Percentiles rank a stretch among this genome's conserved stretches.
Conservation (phyloP, 495 filamentous ascomycete genomes). For the Chaetomidium leptoderma region DNA sequence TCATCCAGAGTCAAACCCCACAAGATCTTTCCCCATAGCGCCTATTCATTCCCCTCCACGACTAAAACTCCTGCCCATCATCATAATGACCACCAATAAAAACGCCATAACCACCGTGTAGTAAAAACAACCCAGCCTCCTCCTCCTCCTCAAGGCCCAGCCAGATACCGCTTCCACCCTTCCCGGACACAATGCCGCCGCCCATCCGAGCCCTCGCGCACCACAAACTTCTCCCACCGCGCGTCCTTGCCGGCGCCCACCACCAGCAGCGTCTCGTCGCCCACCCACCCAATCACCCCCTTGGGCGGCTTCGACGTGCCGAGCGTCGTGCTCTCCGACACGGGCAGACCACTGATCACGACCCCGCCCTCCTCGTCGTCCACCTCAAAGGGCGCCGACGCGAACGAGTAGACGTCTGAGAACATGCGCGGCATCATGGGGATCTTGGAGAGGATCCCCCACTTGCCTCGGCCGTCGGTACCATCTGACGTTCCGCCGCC, state of each 20-base stretch:
- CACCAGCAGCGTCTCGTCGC: conserved; percentile 64
- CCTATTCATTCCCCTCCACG: not conserved
- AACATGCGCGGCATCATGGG: conserved; percentile 76
- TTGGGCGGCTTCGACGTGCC: conserved; percentile 59
- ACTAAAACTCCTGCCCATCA: not conserved
- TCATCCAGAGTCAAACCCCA: not conserved
- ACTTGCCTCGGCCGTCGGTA: conserved; percentile 59
- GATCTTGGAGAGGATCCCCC: conserved; percentile 73
- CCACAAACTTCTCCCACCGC: conserved; percentile 77
- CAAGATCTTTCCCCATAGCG: not conserved
- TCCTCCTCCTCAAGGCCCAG: conserved; percentile 27
- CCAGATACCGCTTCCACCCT: conserved; percentile 80
- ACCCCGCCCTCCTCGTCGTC: conserved; percentile 55
- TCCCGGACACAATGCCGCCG: conserved; percentile 58
- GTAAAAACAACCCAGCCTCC: not conserved
- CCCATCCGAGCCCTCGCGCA: conserved; percentile 61
- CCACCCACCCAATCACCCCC: conserved; percentile 71
- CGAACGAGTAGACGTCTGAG: conserved; percentile 78
- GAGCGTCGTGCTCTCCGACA: conserved; percentile 37
- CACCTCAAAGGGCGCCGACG: conserved; percentile 69
- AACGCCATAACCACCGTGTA: not conserved
- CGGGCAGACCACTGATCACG: conserved; percentile 8
- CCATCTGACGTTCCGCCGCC: not conserved
- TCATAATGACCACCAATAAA: not conserved
- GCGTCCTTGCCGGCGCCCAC: conserved; percentile 77